These are phyloP conservation scores for Sarcodon aspratus DNA, from an alignment of 768 basidiomycete genomes.

Conservation along the genomic window DNA sequence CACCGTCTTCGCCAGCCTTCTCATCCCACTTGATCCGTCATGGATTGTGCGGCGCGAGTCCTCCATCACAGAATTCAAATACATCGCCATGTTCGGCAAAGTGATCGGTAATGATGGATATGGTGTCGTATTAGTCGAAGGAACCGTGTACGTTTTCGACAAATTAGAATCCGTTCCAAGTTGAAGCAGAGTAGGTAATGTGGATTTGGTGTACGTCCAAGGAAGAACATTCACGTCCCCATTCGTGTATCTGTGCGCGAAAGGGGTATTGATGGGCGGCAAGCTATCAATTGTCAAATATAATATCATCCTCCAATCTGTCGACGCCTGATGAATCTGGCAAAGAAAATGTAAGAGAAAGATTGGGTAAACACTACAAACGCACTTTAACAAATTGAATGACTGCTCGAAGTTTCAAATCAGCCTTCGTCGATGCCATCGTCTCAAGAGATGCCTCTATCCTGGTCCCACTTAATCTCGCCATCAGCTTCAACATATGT, in stretches of 20 bases:
- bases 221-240: constrained; percentile 58
- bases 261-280: constrained; percentile 32
- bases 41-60: constrained; percentile 49
- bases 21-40: constrained; percentile 50
- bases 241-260: constrained; percentile 36
- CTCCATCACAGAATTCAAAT: constrained; percentile 60
- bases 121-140: constrained; percentile 44
- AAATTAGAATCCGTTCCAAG: constrained; percentile 51
- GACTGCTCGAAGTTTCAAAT: constrained; percentile 57
- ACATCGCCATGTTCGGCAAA: constrained; percentile 67
- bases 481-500: constrained; percentile 64
- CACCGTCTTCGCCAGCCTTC: constrained; percentile 61
- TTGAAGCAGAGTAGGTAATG: constrained; percentile 48
- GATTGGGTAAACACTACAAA: constrained; percentile 1
- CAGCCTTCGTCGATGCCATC: constrained; percentile 40
- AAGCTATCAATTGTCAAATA: constrained; percentile 73
- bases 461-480: constrained; percentile 54
- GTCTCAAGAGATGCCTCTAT: constrained; percentile 66
- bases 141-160: constrained; percentile 65
- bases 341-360: neutral
- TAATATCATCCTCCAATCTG: constrained; percentile 63
- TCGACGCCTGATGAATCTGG: constrained; percentile 46
- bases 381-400: constrained; percentile 71
- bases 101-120: constrained; percentile 64
- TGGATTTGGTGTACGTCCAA: constrained; percentile 56